These are phyloP conservation scores for Euphrasia arctica DNA, from an alignment of 305 asterid species.

Conservation along the genomic window DNA sequence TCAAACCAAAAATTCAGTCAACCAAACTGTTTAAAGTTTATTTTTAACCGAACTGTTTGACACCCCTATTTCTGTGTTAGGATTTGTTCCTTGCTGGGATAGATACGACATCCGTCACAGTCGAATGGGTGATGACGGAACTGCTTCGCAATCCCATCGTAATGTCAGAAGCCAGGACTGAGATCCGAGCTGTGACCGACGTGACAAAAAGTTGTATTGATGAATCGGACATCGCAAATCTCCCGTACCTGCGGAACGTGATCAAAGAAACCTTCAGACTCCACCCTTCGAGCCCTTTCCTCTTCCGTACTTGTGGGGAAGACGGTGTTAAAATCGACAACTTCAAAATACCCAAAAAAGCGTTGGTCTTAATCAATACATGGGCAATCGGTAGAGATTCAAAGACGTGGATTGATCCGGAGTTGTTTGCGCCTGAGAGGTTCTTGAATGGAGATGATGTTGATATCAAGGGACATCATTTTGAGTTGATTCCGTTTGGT, in stretches of 20 bases:
- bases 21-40: too few species aligned
- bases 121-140: too few species aligned
- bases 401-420: not conserved
- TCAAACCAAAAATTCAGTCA: too few species aligned
- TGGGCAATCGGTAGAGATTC: not conserved
- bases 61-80: too few species aligned
- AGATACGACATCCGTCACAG: too few species aligned
- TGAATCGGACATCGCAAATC: not conserved
- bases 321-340: not conserved
- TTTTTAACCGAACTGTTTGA: too few species aligned
- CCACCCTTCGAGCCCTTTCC: not conserved
- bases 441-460: not conserved
- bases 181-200: too few species aligned
- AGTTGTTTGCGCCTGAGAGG: not conserved
- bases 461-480: not conserved
- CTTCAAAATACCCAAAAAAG: not conserved
- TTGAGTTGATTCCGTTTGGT: conserved; percentile 1
- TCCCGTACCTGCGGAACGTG: not conserved
- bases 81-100: too few species aligned
- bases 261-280: not conserved
- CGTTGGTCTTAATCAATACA: not conserved
- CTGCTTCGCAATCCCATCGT: too few species aligned
- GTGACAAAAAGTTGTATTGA: not conserved
- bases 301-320: not conserved
- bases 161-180: too few species aligned